Percentiles rank a stretch among this genome's conserved stretches.
Conservation (phyloP, 257 asterid genomes). For the Forsythia suspensa region DNA sequence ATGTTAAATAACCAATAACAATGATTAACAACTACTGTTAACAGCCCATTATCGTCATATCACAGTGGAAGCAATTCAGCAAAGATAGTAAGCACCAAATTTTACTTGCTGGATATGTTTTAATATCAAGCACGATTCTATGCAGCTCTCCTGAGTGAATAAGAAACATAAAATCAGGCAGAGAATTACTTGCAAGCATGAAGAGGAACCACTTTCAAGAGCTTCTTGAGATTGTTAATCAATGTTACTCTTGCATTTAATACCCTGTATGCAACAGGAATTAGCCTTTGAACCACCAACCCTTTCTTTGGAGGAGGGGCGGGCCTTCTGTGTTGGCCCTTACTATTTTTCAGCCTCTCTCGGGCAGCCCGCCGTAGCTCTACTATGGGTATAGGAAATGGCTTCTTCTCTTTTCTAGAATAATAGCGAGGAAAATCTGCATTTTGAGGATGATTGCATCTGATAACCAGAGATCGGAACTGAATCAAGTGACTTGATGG, state of each 20-base stretch:
- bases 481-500: constrained; percentile 30
- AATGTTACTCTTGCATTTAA: constrained; percentile 65
- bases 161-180: constrained; percentile 20
- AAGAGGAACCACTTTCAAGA: constrained; percentile 80
- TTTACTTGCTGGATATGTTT: background rate
- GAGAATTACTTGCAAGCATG: constrained; percentile 84
- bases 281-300: constrained; percentile 63
- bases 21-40: background rate
- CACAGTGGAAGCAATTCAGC: background rate
- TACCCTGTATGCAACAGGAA: constrained; percentile 78
- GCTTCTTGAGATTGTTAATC: constrained; percentile 86
- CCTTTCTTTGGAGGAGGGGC: constrained; percentile 87
- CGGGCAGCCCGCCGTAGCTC: constrained; percentile 91
- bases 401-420: constrained; percentile 87
- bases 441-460: constrained; percentile 75
- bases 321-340: constrained; percentile 47
- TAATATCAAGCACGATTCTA: background rate
- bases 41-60: background rate
- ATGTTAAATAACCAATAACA: constrained; percentile 1
- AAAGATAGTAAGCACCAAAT: background rate
- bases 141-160: background rate
- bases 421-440: constrained; percentile 87
- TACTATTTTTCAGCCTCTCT: constrained; percentile 70
- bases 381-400: constrained; percentile 85
- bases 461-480: constrained; percentile 34